Base-by-base conservation (phyloP, 225 moss, liverwort and hornwort genomes). In the Rhytidiadelphus loreus region DNA sequence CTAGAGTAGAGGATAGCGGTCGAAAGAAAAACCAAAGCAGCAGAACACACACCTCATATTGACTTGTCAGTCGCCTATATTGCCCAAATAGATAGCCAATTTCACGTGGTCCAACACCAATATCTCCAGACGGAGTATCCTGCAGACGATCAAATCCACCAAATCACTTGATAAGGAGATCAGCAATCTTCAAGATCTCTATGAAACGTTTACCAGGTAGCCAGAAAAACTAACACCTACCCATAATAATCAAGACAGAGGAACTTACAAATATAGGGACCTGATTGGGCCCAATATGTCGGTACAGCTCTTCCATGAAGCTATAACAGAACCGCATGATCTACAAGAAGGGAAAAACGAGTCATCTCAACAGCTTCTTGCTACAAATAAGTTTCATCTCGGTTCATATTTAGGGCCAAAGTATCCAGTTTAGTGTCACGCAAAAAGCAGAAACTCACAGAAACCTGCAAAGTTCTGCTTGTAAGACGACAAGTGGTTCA, bases 271-370 rank as follows among this genome's bases (percentile, higher is more conserved):
- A 93, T 63, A 94, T 90, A 60, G 90, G 93, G 68, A 97, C 97
- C 91, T 99, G 98, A 91, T 99, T 96, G 52, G 95, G 95, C 65
- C 98, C 98, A 89, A 97, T 97, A 89, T 99, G 97, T 80, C 98
- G 95, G 87, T 99, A 99, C 77, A 99, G 92, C 89, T 99, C 98
- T 91, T 97, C 98, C 98, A 99, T 99, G 82, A 99, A 99, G 91
- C 98, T 99, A 86, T 97, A 97, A 89, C 98, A 99, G 91, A 99
- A 99, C 77, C 98, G 96, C 97, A 99, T 97, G 79, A 99, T 95
- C 98, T 99, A 93, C 92, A 90, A 70, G 46, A 85, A 77, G 77
- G 53, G 50, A 69, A 56, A 91, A 62, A 41, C 62, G 13, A 30
- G 56, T 78, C 61, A 79, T 75, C 65, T 79, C 30, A 76, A 68